Evolutionary conservation across 768 basidiomycete genomes (phyloP).

Genomic region (Calocera cornea): DNA sequence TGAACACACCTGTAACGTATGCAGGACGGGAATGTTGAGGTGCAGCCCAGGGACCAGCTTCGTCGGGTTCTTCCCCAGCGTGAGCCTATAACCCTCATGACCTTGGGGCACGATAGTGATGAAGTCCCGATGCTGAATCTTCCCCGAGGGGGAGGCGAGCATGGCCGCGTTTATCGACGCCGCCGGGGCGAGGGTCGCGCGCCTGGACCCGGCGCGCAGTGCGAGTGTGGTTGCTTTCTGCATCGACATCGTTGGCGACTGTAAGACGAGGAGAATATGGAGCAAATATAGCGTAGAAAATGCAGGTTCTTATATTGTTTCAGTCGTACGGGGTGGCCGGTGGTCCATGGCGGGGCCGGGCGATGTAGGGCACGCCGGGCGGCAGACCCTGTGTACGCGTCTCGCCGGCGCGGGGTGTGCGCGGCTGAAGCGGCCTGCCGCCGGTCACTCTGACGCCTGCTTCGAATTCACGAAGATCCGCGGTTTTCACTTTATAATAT

Average conservation of each 20-base stretch:
- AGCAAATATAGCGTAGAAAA: background rate
- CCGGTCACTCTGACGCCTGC: too few relatives aligned
- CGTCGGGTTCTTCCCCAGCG: conserved; percentile 35
- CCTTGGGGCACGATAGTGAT: conserved; percentile 42
- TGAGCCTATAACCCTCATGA: conserved; percentile 40
- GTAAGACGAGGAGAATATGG: background rate
- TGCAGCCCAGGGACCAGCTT: conserved; percentile 35
- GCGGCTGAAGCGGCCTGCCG: too few relatives aligned
- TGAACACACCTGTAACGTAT: conserved; percentile 28
- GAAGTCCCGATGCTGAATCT: conserved; percentile 22
- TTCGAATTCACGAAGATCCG: too few relatives aligned
- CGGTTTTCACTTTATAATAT: too few relatives aligned
- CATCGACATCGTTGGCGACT: background rate
- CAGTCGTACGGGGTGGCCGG: background rate
- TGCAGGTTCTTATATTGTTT: background rate
- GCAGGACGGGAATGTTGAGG: conserved; percentile 34
- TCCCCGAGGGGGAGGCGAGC: background rate
- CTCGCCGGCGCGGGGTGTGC: background rate
- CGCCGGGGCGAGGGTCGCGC: background rate
- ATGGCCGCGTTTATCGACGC: background rate
- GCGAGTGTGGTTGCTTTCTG: background rate
- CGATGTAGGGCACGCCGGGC: background rate
- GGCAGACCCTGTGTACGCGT: background rate
- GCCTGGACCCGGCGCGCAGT: background rate
- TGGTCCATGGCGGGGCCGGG: background rate